A percentile compares a stretch with the other conserved stretches of the same genome.
phyloP scores from a whole-genome alignment of 106 monocot species.

The Amphibolis antarctica region DNA sequence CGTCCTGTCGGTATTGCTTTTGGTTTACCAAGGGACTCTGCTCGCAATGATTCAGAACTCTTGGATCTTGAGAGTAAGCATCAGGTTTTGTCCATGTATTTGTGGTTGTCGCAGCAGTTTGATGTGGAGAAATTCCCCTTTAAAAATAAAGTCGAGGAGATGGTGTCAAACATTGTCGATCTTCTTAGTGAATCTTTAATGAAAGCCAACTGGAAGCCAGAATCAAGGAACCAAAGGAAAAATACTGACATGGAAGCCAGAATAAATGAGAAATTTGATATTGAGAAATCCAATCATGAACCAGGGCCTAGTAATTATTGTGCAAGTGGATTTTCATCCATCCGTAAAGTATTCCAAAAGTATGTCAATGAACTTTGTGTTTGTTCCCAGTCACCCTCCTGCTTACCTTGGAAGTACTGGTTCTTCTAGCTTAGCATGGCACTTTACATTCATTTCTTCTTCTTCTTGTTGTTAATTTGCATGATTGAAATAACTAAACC shows the following conservation, averaged over 20 bases:
- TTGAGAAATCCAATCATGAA: constrained; percentile 17
- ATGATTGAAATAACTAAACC: too few relatives aligned
- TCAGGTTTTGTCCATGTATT: constrained; percentile 87
- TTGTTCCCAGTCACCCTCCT: too few relatives aligned
- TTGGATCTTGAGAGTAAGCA: constrained; percentile 97
- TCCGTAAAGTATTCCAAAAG: too few relatives aligned
- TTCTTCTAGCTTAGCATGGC: too few relatives aligned
- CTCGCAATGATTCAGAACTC: constrained; percentile 69
- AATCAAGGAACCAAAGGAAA: constrained; percentile 35
- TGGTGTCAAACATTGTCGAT: constrained; percentile 68
- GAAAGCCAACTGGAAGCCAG: constrained; percentile 76
- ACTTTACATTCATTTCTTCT: too few relatives aligned
- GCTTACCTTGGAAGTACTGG: too few relatives aligned
- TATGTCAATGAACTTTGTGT: too few relatives aligned
- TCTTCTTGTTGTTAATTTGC: too few relatives aligned
- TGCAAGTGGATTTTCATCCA: too few relatives aligned
- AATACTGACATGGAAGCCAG: not conserved
- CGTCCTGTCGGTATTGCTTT: constrained; percentile 64
- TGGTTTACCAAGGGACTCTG: constrained; percentile 78
- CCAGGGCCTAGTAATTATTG: constrained; percentile 3
- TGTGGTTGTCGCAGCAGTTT: constrained; percentile 92
- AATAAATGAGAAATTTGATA: not conserved
- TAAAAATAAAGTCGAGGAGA: constrained; percentile 53
- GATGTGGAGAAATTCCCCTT: constrained; percentile 71
- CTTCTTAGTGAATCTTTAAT: constrained; percentile 75